Conservation (phyloP, 1,284 basidiomycete genomes). For the Leccinum angustisporum region DNA sequence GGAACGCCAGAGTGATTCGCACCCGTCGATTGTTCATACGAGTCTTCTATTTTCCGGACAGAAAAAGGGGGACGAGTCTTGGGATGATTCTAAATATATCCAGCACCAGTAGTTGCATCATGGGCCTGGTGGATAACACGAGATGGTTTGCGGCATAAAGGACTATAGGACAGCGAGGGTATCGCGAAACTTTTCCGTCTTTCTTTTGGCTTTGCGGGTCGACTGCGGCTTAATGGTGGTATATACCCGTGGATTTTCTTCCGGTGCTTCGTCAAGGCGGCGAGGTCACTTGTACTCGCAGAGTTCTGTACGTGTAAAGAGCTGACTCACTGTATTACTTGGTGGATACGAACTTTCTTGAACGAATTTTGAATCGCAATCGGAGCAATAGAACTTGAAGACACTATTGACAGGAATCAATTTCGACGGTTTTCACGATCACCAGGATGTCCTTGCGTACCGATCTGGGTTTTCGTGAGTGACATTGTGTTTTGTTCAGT, state of each 20-base stretch:
- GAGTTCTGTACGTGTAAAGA: background rate
- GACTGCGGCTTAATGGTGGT: too few relatives aligned
- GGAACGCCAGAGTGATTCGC: background rate
- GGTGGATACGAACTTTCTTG: constrained; percentile 23
- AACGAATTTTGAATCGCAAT: constrained; percentile 20
- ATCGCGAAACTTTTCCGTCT: too few relatives aligned
- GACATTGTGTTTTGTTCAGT: constrained; percentile 23
- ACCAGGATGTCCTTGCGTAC: constrained; percentile 17
- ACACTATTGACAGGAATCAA: constrained; percentile 6
- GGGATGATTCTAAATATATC: too few relatives aligned
- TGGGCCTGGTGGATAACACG: too few relatives aligned
- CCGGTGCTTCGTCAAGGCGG: too few relatives aligned
- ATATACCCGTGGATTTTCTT: too few relatives aligned
- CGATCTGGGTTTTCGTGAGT: constrained; percentile 15
- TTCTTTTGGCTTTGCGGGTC: too few relatives aligned
- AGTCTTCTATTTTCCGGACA: background rate
- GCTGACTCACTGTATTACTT: constrained; percentile 10
- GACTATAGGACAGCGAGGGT: too few relatives aligned
- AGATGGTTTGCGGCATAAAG: too few relatives aligned
- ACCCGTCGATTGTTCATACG: background rate
- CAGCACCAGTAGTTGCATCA: too few relatives aligned
- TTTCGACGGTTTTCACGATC: background rate
- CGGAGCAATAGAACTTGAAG: constrained; percentile 1
- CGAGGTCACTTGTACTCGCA: too few relatives aligned
- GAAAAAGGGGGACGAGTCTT: too few relatives aligned